Evolutionary conservation across 1,139 yeast species (phyloP), one percentile per base, ranked within the genome.

Genomic region (Kluyveromyces sp.): DNA sequence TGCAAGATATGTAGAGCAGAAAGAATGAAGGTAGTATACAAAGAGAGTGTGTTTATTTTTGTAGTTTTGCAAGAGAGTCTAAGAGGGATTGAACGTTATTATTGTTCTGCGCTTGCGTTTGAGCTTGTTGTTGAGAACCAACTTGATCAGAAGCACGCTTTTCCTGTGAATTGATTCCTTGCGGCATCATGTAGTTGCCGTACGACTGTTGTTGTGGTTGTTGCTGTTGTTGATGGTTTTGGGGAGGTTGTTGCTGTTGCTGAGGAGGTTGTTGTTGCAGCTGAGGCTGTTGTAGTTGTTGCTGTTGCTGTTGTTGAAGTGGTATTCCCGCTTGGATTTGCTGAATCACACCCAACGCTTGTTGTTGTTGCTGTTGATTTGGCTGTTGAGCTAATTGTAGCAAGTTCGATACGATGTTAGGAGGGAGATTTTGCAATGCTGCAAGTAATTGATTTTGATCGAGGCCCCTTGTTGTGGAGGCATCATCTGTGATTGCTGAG

Each of bases 371-470:
- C 43, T 58, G 68, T 39, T 61, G 67, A 32, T 60, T 63, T 45
- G 60, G 69, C 47, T 65, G 67, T 42, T 69, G 69, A 1, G 70
- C 72, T 47, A 75, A 58, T 1, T 72, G 61, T 34, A 78, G 59
- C 56, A 78, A 67, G 53, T 64, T 74, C 45, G 78, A 79, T 49
- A 78, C 68, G 21, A 79, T 71, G 37, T 68, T 67, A 7, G 81
- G 80, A 48, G 78, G 79, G 53, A 78, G 61, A 42, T 67, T 70
- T 57, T 76, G 79, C 45, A 78, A 57, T 1, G 70, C 68, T 39
- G 65, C 58, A 10, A 67, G 47, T 31, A 68, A 49, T 39, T 66
- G 66, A 39, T 59, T 63, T 45, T 61, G 67, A 41, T 61, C 59
- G 59, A 62, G 56, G 42, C 57, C 62, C 53, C 55, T 26, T 55